Percentiles rank a stretch among this genome's conserved stretches.
phyloP scores from a whole-genome alignment of 2,329 filamentous ascomycete species.

The Colletotrichum somersetense region DNA sequence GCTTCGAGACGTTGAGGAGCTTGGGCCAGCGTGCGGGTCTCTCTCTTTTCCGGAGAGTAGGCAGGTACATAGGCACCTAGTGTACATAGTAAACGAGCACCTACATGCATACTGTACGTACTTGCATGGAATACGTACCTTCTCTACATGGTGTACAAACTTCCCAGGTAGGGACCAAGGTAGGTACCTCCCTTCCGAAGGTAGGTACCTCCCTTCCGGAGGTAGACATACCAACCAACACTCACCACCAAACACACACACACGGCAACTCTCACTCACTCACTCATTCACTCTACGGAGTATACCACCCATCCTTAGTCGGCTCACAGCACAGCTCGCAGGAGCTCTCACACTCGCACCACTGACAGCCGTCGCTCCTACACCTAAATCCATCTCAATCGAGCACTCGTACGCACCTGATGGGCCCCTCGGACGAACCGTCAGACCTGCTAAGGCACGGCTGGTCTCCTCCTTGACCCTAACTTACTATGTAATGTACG shows the following conservation, averaged over 20 bases:
- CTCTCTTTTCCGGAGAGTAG: background rate
- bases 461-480: too few species aligned
- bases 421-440: conserved; percentile 15
- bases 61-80: background rate
- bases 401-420: background rate
- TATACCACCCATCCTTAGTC: too few species aligned
- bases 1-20: conserved; percentile 44
- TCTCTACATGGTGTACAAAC: too few species aligned
- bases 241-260: background rate
- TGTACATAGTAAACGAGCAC: background rate
- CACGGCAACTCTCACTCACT: background rate
- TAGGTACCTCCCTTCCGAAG: too few species aligned
- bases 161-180: too few species aligned
- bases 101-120: too few species aligned
- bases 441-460: conserved; percentile 27
- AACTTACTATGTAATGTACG: background rate
- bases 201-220: too few species aligned
- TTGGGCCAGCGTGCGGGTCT: conserved; percentile 39
- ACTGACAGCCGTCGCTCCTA: conserved; percentile 11
- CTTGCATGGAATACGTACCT: too few species aligned
- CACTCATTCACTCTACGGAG: background rate
- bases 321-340: conserved; percentile 10
- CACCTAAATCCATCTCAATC: conserved; percentile 14
- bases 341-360: conserved; percentile 16
- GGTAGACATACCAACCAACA: background rate